Evolutionary conservation across 2,329 filamentous ascomycete genomes (phyloP), one percentile per base, ranked within the genome.

Genomic region (Myriosclerotinia duriaeana): DNA sequence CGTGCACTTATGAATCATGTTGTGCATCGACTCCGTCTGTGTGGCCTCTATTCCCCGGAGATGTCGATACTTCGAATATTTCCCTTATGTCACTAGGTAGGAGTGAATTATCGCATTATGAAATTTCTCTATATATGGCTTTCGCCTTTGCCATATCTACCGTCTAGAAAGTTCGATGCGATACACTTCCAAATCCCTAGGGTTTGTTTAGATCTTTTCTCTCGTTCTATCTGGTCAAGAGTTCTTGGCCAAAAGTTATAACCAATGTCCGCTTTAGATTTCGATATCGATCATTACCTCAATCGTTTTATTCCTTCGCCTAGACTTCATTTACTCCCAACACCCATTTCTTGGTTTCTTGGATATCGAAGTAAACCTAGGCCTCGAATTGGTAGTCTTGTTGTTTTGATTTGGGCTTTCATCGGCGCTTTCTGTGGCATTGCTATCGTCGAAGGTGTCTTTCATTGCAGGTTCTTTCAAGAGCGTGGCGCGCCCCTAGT

Each of bases 231-330:
- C 46, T 60, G 44, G 34, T 26, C 30, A 20, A 38, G n/a, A 50
- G 58, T 50, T 60, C 42, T 52, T 61, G 58, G 20, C 46, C 48
- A 36, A 34, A 53, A 46, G 38, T 61, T 30, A 61, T 53, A 20
- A 59, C 48, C 40, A 48, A 53, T 60, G 46, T 66, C 58, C 48
- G 26, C 40, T 42, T 53, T 61, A 46, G 64, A 75, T 60, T 87
- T 96, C 78, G 86, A 95, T 78, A 85, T 96, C 70, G 93, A 97
- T 80, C 79, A 78, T n/a, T 86, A 89, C 75, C 76, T 96, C 61
- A 92, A 94, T 76, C 89, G 83, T 3, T 81, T 87, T 68, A 75
- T 96, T 34, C 90, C 90, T 11, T 80, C 84, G 17, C 88, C 89
- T 52, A 85, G 84, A 71, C 84, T 91, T 76, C 79, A 83, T 38